These are phyloP conservation scores for Sporisorium scitamineum DNA, from an alignment of 1,284 basidiomycete genomes.

Conservation along the genomic window DNA sequence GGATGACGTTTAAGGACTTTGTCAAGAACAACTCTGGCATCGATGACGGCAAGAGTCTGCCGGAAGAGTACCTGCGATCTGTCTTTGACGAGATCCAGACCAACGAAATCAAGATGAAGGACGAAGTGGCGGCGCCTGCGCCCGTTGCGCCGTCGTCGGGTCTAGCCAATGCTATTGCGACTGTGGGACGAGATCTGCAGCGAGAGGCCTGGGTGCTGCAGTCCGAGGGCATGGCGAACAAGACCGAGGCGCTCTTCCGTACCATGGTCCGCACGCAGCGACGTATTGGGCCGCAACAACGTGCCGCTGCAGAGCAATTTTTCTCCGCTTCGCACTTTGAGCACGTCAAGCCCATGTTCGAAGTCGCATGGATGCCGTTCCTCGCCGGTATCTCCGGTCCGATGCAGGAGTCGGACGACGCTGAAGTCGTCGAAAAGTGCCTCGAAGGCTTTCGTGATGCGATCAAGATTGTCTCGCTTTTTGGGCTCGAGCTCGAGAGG, in stretches of 20 bases:
- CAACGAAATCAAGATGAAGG: constrained; percentile 70
- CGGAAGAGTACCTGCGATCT: constrained; percentile 61
- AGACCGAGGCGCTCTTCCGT: constrained; percentile 68
- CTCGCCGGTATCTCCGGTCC: constrained; percentile 67
- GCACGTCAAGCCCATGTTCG: constrained; percentile 69
- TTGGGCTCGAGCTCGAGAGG: constrained; percentile 67
- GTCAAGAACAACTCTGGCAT: constrained; percentile 69
- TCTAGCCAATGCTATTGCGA: constrained; percentile 64
- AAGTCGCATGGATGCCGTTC: constrained; percentile 70
- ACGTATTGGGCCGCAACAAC: constrained; percentile 58
- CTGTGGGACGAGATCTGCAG: constrained; percentile 67
- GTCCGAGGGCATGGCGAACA: constrained; percentile 68
- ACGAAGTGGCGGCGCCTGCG: constrained; percentile 55
- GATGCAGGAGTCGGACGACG: constrained; percentile 66
- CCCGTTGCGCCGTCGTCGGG: constrained; percentile 44
- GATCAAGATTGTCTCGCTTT: constrained; percentile 68
- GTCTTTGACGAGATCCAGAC: constrained; percentile 68
- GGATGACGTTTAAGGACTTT: constrained; percentile 68
- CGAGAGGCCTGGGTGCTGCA: constrained; percentile 68
- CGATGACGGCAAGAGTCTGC: constrained; percentile 65
- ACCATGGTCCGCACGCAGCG: constrained; percentile 69
- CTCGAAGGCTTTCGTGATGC: constrained; percentile 67
- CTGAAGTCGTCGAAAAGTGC: constrained; percentile 62
- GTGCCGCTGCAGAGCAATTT: constrained; percentile 67
- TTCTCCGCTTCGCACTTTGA: constrained; percentile 69